Percentiles rank a stretch among this genome's conserved stretches.
Evolutionary conservation across 1,284 basidiomycete genomes (phyloP).

Genomic region (Trichosporon asahii): DNA sequence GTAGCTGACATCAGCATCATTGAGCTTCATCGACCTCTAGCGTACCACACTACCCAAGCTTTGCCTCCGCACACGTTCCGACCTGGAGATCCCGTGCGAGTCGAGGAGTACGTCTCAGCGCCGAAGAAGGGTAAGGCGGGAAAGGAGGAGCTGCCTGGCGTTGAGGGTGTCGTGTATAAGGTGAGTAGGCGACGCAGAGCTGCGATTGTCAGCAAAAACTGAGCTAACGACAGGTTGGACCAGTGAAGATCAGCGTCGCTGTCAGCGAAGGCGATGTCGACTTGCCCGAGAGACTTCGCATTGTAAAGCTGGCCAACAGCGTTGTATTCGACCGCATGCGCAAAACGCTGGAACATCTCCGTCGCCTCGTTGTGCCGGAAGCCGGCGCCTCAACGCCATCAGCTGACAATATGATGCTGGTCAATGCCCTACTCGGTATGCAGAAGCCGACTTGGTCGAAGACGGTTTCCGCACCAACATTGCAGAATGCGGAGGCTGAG

Average conservation of each 20-base stretch:
- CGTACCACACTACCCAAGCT: conserved; percentile 66
- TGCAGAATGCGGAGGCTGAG: conserved; percentile 8
- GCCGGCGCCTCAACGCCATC: neutral
- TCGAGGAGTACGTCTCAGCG: conserved; percentile 64
- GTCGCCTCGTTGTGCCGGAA: conserved; percentile 52
- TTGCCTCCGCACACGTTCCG: conserved; percentile 85
- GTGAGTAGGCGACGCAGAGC: conserved; percentile 47
- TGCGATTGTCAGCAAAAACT: neutral
- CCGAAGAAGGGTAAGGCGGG: conserved; percentile 55
- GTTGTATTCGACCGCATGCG: conserved; percentile 91
- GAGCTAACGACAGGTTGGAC: conserved; percentile 60
- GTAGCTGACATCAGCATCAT: conserved; percentile 61
- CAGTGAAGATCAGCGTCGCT: conserved; percentile 71
- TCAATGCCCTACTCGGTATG: conserved; percentile 66
- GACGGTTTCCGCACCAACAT: conserved; percentile 3
- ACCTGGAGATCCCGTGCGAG: conserved; percentile 74
- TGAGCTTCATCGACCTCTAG: conserved; percentile 77
- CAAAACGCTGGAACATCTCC: conserved; percentile 65
- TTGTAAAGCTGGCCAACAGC: conserved; percentile 85
- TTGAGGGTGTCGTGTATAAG: conserved; percentile 80
- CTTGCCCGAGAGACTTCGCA: conserved; percentile 73
- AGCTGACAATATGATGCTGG: conserved; percentile 51
- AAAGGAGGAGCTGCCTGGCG: conserved; percentile 35
- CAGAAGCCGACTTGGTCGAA: conserved; percentile 36
- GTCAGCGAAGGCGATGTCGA: conserved; percentile 67